These are phyloP conservation scores for Pichia sp. DNA, from an alignment of 1,139 yeast genomes.

Conservation along the genomic window DNA sequence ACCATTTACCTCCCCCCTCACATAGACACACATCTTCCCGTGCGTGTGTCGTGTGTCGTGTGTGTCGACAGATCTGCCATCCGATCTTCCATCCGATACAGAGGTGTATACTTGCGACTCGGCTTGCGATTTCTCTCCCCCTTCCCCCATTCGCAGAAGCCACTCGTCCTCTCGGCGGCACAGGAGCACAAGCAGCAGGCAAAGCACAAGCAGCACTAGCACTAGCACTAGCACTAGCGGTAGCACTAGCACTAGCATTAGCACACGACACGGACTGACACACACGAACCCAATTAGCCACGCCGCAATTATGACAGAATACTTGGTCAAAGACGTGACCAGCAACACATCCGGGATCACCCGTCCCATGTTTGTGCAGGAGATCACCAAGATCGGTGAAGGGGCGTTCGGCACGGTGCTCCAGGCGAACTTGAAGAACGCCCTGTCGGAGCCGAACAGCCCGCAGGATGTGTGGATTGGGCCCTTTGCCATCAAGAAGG, in stretches of 20 bases:
- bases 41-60: too few species aligned
- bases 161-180: neutral
- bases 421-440: constrained; percentile 54
- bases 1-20: too few species aligned
- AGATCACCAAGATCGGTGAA: constrained; percentile 71
- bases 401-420: constrained; percentile 85
- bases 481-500: constrained; percentile 77
- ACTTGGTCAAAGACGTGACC: constrained; percentile 56
- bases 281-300: too few species aligned
- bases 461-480: constrained; percentile 50
- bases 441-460: constrained; percentile 24
- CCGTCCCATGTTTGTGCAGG: constrained; percentile 63
- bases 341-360: constrained; percentile 51
- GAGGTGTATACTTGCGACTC: neutral
- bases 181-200: neutral
- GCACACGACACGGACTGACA: too few species aligned
- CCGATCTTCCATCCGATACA: neutral
- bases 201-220: neutral
- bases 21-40: too few species aligned
- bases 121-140: neutral
- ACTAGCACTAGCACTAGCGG: neutral
- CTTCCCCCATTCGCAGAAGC: neutral
- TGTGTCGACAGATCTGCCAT: neutral
- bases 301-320: constrained; percentile 29
- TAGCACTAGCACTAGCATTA: too few species aligned